Base-by-base conservation (phyloP, 78 protist species). In the Polysphondylium violaceum region DNA sequence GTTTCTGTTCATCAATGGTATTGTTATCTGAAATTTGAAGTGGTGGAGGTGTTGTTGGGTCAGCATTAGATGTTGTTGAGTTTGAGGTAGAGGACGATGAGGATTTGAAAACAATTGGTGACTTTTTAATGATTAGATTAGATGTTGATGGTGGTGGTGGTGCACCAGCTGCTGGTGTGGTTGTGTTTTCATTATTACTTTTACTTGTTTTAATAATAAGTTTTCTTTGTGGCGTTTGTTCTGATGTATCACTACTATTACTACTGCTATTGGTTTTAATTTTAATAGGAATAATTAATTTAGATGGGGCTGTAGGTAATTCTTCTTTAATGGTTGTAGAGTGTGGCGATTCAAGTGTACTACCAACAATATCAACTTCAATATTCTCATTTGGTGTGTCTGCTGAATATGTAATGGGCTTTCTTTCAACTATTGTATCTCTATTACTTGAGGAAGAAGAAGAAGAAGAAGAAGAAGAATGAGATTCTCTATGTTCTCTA, bases 401-500 rank as follows among this genome's bases (percentile, higher is more conserved):
- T 21, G 58, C 51, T 19, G 78, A 53, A 50, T 33, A n/a, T n/a
- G n/a, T n/a, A n/a, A n/a, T n/a, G n/a, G n/a, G n/a, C n/a, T n/a
- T n/a, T n/a, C n/a, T n/a, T n/a, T n/a, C n/a, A n/a, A n/a, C n/a
- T n/a, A n/a, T n/a, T n/a, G n/a, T n/a, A 65, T 51, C 55, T 43
- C 33, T 50, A 11, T 40, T 55, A 29, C 19, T 50, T 72, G 59
- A 50, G 29, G 50, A n/a, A 3, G 27, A 43, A 9, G 31, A 60
- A 8, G 2, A 5, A 2, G 40, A 36, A 25, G 50, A 38, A 38
- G 17, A 38, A 3, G 21, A 64, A 0, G 40, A 36, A 60, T 2
- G 31, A 59, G 7, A 3, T 27, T 27, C 67, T 56, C 61, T 56
- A 64, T 63, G 72, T 63, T 64, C 72, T 60, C 36, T 38, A 38